Evolutionary conservation across 1,284 basidiomycete genomes (phyloP), one percentile per base, ranked within the genome.

Genomic region (Microstroma glucosiphilum): DNA sequence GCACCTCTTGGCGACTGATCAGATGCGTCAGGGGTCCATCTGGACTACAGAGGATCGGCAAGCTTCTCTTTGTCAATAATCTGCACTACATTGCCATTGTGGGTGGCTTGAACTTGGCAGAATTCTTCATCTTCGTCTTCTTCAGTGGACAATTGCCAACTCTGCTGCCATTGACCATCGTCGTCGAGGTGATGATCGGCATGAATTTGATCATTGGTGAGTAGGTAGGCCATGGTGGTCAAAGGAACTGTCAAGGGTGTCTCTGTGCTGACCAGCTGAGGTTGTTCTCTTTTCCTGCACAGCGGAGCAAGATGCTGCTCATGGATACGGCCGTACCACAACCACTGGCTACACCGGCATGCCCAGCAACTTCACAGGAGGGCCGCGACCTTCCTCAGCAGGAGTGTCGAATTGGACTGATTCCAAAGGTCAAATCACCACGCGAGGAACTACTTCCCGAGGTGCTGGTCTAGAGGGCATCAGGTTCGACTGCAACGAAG

Each of bases 41-140:
- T 12, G 60, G 60, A 12, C 30, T 61, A n/a, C 26, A 54, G 26
- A 19, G 56, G 11, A 58, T 61, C 40, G 30, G 54, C 12, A 19
- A 40, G n/a, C 42, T 61, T 17, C 60, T 61, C n/a, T 61, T 61
- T n/a, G 41, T 58, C 60, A 61, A 61, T 56, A 61, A 61, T 43
- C 46, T 61, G 57, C 60, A 61, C 60, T 61, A 61, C 57, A 40
- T 61, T 6, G 51, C 51, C 15, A 54, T 54, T 25, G 51, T 54
- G 21, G 19, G 21, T 25, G 25, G 21, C 21, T 15, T 54, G 21
- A 54, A 54, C 51, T 13, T 25, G 17, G 26, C 25, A 6, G 21
- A 54, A 23, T 17, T 25, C 51, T 19, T 54, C 21, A 13, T 54
- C 15, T 26, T 19, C 51, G 15, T 21, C 51, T 54, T 17, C 13